Percentiles rank a stretch among this genome's conserved stretches.
Conservation (phyloP, 2,329 filamentous ascomycete species). For the Phoma sp. region DNA sequence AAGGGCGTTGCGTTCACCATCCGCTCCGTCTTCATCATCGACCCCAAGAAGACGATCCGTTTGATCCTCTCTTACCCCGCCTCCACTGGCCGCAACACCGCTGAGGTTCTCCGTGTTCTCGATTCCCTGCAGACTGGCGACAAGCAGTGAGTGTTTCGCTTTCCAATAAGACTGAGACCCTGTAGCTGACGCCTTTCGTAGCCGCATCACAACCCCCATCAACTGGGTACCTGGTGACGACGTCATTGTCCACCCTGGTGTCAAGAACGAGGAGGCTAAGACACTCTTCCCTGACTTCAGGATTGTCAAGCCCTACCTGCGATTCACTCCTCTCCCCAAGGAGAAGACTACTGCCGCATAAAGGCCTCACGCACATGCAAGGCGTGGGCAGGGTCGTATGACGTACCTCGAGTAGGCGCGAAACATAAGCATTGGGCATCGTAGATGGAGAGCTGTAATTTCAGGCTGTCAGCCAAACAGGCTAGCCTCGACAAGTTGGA, state of each 20-base stretch:
- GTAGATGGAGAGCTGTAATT: constrained; percentile 8
- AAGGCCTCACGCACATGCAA: neutral
- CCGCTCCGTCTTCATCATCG: constrained; percentile 69
- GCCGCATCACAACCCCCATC: constrained; percentile 65
- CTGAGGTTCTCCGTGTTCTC: constrained; percentile 59
- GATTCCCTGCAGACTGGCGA: constrained; percentile 64
- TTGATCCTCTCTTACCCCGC: constrained; percentile 68
- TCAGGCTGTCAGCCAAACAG: neutral
- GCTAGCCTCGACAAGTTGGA: neutral
- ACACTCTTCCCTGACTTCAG: constrained; percentile 65
- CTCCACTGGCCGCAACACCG: constrained; percentile 64
- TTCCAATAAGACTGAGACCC: neutral
- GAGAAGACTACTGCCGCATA: constrained; percentile 60
- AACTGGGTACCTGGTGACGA: constrained; percentile 67
- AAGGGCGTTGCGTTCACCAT: constrained; percentile 68
- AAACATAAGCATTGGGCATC: constrained; percentile 14
- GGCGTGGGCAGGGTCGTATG: constrained; percentile 1
- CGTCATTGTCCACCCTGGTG: constrained; percentile 66
- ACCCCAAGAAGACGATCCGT: constrained; percentile 69
- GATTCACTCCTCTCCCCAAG: constrained; percentile 65
- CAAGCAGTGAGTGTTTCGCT: constrained; percentile 50
- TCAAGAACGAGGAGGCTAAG: constrained; percentile 65
- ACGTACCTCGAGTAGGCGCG: constrained; percentile 1
- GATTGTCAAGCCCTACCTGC: constrained; percentile 68
- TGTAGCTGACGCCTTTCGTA: neutral